Evolutionary conservation across 140 eudicot species (phyloP).

Genomic region (Erigeron philadelphicus): DNA sequence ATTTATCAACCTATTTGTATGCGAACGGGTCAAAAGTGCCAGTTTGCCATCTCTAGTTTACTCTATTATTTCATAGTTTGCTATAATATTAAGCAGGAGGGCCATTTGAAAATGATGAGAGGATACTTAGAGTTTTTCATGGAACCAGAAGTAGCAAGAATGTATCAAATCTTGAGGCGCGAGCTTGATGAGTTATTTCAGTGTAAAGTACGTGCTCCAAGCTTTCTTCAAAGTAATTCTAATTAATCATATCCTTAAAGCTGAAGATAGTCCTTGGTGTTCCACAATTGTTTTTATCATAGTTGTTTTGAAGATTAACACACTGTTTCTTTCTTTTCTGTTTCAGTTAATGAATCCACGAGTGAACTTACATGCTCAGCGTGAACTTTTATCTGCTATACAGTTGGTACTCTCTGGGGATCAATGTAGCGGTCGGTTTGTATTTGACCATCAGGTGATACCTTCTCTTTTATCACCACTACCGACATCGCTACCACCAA

Average conservation of each 20-base stretch:
- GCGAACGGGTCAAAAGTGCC: neutral
- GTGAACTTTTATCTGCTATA: constrained; percentile 57
- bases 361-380: constrained; percentile 52
- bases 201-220: constrained; percentile 38
- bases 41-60: neutral
- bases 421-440: constrained; percentile 58
- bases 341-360: constrained; percentile 61
- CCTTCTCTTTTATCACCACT: constrained; percentile 27
- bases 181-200: constrained; percentile 72
- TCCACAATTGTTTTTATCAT: neutral
- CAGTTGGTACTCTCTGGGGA: constrained; percentile 62
- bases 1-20: neutral
- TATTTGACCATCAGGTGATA: constrained; percentile 43
- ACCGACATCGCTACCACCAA: constrained; percentile 25
- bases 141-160: constrained; percentile 51
- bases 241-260: neutral
- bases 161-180: constrained; percentile 51
- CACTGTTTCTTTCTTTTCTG: neutral
- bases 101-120: constrained; percentile 75
- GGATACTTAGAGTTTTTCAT: constrained; percentile 83
- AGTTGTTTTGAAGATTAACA: neutral
- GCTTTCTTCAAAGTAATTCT: neutral
- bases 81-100: constrained; percentile 39
- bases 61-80: neutral
- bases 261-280: neutral